Evolutionary conservation across 176 grass and related monocot genomes (phyloP).

Genomic region (Hsuehochloa calcarea): DNA sequence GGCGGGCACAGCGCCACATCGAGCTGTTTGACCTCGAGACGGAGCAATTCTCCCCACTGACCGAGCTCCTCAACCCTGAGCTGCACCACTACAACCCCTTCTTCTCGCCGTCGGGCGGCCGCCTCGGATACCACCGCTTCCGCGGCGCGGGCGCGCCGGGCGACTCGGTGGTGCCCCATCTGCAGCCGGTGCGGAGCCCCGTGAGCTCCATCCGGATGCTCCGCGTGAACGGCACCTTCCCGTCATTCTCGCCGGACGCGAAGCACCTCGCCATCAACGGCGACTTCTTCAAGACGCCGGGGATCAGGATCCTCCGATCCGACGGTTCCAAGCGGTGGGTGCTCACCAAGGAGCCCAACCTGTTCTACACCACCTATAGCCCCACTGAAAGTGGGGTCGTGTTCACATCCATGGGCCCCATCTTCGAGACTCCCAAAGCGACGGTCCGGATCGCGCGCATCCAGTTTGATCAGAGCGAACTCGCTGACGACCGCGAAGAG

Average conservation of each 20-base stretch:
- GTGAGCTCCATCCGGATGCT: conserved; percentile 54
- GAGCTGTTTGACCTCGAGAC: conserved; percentile 84
- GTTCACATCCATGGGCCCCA: conserved; percentile 76
- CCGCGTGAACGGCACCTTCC: conserved; percentile 74
- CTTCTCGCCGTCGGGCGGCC: conserved; percentile 52
- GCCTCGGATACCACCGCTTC: conserved; percentile 90
- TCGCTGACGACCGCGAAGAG: conserved; percentile 27
- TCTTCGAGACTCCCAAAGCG: conserved; percentile 76
- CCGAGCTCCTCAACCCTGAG: conserved; percentile 57
- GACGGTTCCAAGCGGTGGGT: conserved; percentile 72
- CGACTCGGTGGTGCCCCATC: conserved; percentile 51
- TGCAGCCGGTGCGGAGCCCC: conserved; percentile 62
- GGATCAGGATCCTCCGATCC: conserved; percentile 46
- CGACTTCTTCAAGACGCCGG: conserved; percentile 61
- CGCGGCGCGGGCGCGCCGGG: conserved; percentile 50
- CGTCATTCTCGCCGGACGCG: conserved; percentile 77
- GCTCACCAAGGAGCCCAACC: conserved; percentile 39
- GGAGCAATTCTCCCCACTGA: conserved; percentile 48
- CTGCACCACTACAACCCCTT: conserved; percentile 95
- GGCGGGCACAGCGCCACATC: conserved; percentile 50
- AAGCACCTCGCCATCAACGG: conserved; percentile 65
- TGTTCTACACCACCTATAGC: conserved; percentile 84
- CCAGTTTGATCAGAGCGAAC: conserved; percentile 54
- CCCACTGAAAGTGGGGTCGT: conserved; percentile 58
- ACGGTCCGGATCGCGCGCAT: conserved; percentile 75